A percentile compares a stretch with the other conserved stretches of the same genome.
These are phyloP conservation scores for Zelonia costaricensis DNA, from an alignment of 208 protist genomes.

Conservation along the genomic window DNA sequence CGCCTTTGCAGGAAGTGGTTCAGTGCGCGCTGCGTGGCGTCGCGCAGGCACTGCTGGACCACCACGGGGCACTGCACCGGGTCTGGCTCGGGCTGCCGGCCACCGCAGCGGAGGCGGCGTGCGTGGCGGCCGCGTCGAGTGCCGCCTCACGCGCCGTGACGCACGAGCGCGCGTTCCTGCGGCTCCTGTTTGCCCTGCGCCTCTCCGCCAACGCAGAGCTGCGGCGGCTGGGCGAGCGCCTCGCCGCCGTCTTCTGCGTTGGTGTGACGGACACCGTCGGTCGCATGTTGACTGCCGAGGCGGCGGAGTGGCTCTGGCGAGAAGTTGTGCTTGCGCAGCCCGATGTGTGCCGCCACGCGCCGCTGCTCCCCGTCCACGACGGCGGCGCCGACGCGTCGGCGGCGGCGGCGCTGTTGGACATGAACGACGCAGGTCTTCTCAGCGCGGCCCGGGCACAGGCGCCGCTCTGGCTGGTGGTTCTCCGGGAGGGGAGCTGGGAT, in stretches of 20 bases:
- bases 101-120: not conserved
- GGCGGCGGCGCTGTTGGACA: conserved; percentile 3
- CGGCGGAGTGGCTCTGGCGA: conserved; percentile 49
- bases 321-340: conserved; percentile 46
- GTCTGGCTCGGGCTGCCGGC: conserved; percentile 22
- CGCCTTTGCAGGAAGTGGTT: conserved; percentile 34
- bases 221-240: conserved; percentile 29
- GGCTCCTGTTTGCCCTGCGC: conserved; percentile 15
- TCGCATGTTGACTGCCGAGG: conserved; percentile 34
- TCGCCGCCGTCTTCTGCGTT: conserved; percentile 43
- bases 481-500: conserved; percentile 44
- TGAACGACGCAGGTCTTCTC: conserved; percentile 34
- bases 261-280: conserved; percentile 25
- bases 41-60: conserved; percentile 15
- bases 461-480: conserved; percentile 47
- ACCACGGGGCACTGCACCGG: conserved; percentile 11
- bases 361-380: not conserved
- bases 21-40: conserved; percentile 27
- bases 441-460: conserved; percentile 49
- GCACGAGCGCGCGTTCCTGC: conserved; percentile 9
- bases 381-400: not conserved
- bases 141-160: conserved; percentile 18
- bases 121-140: not conserved
- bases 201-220: conserved; percentile 21
- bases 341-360: conserved; percentile 6